phyloP scores from a whole-genome alignment of 1,284 basidiomycete genomes.

The Exobasidium rhododendri region DNA sequence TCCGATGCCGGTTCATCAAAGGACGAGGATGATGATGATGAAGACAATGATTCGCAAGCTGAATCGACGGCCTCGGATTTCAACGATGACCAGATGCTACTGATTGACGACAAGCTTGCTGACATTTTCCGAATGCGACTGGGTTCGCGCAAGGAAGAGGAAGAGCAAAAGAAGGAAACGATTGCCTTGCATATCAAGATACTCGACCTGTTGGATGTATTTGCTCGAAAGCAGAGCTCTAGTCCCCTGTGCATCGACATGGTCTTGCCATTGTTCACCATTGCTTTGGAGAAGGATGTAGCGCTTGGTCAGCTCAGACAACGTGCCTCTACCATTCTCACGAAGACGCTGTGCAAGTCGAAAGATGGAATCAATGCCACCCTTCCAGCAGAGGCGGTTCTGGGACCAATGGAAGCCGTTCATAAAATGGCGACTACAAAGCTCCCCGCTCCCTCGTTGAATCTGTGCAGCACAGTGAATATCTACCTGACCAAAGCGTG shows the following conservation, averaged over 20 bases:
- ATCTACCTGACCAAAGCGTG: conserved; percentile 70
- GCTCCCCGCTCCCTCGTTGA: conserved; percentile 64
- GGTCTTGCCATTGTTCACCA: conserved; percentile 72
- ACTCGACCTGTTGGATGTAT: conserved; percentile 83
- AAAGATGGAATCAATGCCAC: conserved; percentile 57
- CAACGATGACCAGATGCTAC: conserved; percentile 91
- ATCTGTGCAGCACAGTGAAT: conserved; percentile 66
- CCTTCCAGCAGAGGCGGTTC: conserved; percentile 54
- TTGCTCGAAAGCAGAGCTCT: conserved; percentile 70
- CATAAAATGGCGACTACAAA: conserved; percentile 72
- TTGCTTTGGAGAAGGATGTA: conserved; percentile 58
- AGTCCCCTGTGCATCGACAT: conserved; percentile 65
- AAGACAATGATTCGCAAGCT: conserved; percentile 26
- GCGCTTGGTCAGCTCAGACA: conserved; percentile 75
- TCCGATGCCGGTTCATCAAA: conserved; percentile 58
- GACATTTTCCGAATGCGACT: conserved; percentile 73
- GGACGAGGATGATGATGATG: conserved; percentile 53
- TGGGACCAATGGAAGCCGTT: conserved; percentile 64
- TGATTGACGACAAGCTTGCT: conserved; percentile 86
- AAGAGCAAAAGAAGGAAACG: conserved; percentile 55
- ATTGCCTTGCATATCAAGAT: conserved; percentile 90
- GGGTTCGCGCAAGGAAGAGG: conserved; percentile 63
- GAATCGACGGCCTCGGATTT: conserved; percentile 35
- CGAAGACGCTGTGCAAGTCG: conserved; percentile 67
- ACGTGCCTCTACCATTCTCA: conserved; percentile 76